Evolutionary conservation across 352 stramenopile species (phyloP).

Genomic region (Thraustochytrium sp.): DNA sequence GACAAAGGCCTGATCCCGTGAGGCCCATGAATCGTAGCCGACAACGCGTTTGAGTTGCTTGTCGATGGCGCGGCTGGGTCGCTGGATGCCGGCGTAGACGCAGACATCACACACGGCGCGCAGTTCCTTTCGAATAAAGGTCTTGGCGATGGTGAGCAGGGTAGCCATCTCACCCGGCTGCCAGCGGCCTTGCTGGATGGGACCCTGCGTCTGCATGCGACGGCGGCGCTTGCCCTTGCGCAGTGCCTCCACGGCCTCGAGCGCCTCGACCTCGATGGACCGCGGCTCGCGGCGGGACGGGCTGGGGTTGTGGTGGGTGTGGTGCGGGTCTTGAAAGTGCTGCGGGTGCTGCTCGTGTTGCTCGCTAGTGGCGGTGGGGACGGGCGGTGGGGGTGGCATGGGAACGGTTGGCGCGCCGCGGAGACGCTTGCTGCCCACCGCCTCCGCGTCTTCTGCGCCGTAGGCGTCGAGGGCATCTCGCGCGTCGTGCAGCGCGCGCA

Average conservation of each 20-base stretch:
- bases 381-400: too few species aligned
- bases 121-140: not conserved
- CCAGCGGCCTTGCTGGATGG: conserved; percentile 5
- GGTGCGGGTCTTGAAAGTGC: too few species aligned
- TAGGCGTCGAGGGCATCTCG: too few species aligned
- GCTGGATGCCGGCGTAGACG: conserved; percentile 4
- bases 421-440: too few species aligned
- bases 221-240: not conserved
- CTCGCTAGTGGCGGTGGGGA: too few species aligned
- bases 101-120: not conserved
- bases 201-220: not conserved
- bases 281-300: too few species aligned
- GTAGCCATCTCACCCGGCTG: not conserved
- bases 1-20: not conserved
- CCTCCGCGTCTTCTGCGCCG: too few species aligned
- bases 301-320: too few species aligned
- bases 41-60: conserved; percentile 33
- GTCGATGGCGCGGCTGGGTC: conserved; percentile 14
- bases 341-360: too few species aligned
- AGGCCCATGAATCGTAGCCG: conserved; percentile 5
- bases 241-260: not conserved
- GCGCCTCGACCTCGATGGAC: not conserved
- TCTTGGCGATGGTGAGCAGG: not conserved
- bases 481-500: too few species aligned
- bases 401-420: too few species aligned